Evolutionary conservation across 176 grass and related monocot genomes (phyloP).

Genomic region (Triticum urartu): DNA sequence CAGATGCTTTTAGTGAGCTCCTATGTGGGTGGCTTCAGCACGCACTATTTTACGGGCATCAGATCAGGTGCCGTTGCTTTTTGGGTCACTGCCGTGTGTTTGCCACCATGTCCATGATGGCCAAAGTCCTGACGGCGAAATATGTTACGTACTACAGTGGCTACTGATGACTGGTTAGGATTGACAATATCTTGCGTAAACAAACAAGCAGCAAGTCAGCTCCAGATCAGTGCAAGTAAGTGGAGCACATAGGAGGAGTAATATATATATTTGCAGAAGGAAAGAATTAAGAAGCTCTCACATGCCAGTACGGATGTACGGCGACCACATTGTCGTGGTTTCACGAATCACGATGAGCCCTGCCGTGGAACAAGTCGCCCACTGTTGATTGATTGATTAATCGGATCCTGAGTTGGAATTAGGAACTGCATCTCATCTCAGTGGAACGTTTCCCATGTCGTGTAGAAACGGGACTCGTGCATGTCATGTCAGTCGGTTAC

Average conservation of each 20-base stretch:
- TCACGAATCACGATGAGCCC: not conserved
- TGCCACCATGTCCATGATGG: slow-evolving; percentile 16
- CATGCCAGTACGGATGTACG: not conserved
- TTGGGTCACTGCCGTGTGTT: not conserved
- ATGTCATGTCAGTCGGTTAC: no score
- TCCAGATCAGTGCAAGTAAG: not conserved
- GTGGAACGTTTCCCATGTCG: not conserved
- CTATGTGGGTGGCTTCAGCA: slow-evolving; percentile 18
- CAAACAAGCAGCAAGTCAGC: not conserved
- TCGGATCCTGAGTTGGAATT: not conserved
- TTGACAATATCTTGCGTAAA: not conserved
- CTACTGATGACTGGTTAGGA: not conserved
- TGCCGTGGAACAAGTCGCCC: no score
- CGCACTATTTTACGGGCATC: not conserved
- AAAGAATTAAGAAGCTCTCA: no score
- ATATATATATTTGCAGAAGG: not conserved
- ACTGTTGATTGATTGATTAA: not conserved
- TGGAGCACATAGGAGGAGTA: not conserved
- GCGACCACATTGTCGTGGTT: not conserved
- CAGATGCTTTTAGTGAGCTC: slow-evolving; percentile 8
- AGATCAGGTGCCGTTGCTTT: slow-evolving; percentile 8
- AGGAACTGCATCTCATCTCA: not conserved
- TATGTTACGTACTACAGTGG: not conserved
- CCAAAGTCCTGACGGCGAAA: not conserved
- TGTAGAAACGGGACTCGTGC: no score